These are phyloP conservation scores for Aspergillus aculeatinus DNA, from an alignment of 2,329 filamentous ascomycete species.

Conservation along the genomic window DNA sequence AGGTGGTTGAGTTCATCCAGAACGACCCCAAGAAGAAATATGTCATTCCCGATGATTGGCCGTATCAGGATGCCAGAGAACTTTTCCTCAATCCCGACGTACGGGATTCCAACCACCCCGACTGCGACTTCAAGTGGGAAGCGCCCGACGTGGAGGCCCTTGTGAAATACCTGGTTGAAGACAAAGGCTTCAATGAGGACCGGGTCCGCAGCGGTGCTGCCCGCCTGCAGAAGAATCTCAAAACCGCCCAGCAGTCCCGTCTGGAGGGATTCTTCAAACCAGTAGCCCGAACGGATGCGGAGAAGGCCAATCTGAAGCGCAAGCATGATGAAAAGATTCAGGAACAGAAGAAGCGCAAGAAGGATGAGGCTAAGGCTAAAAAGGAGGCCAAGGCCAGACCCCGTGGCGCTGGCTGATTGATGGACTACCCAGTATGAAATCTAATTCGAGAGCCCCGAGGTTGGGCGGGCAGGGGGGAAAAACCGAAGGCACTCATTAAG, in stretches of 20 bases:
- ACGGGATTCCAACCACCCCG: constrained; percentile 73
- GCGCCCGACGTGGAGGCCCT: constrained; percentile 87
- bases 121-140: constrained; percentile 98
- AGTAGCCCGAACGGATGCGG: constrained; percentile 79
- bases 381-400: constrained; percentile 87
- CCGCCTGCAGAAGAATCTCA: constrained; percentile 83
- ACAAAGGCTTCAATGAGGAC: constrained; percentile 97
- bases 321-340: constrained; percentile 92
- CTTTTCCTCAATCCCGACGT: constrained; percentile 93
- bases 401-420: constrained; percentile 54
- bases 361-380: constrained; percentile 94
- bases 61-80: constrained; percentile 83
- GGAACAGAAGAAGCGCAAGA: constrained; percentile 91
- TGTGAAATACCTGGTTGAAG: constrained; percentile 82
- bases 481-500: not conserved
- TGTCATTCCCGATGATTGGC: constrained; percentile 92
- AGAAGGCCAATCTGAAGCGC: constrained; percentile 82
- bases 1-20: constrained; percentile 77
- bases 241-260: constrained; percentile 84
- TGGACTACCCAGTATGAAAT: not conserved
- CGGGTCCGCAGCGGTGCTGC: constrained; percentile 77
- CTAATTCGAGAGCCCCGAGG: not conserved
- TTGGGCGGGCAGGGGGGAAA: not conserved
- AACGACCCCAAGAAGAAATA: constrained; percentile 77
- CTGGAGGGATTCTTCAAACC: constrained; percentile 98